phyloP scores from a whole-genome alignment of 257 asterid genomes.

The Solanum commersonii region DNA sequence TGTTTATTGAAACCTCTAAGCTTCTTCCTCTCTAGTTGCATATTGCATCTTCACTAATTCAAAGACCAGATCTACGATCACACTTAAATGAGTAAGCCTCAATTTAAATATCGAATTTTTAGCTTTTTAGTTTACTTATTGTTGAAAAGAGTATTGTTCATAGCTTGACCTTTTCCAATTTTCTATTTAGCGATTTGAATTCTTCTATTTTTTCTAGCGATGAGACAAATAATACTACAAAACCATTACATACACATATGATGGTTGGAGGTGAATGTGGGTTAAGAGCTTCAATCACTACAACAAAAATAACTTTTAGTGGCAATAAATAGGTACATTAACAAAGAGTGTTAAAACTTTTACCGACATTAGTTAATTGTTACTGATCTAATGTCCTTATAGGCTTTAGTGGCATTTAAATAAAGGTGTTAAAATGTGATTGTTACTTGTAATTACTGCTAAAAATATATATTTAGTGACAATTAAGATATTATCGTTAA shows the following conservation, averaged over 20 bases:
- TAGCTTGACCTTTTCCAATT: not conserved
- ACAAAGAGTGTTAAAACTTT: too few relatives aligned
- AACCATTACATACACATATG: not conserved
- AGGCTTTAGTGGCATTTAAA: not conserved
- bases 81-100: not conserved
- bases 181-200: too few relatives aligned
- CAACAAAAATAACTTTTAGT: not conserved
- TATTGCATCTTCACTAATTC: not conserved
- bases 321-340: too few relatives aligned
- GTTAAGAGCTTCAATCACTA: not conserved
- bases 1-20: constrained; percentile 20
- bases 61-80: not conserved
- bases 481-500: too few relatives aligned
- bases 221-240: not conserved
- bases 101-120: too few relatives aligned
- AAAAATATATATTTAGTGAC: too few relatives aligned
- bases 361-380: not conserved
- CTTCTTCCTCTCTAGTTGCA: not conserved
- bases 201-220: not conserved
- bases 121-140: too few relatives aligned
- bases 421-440: not conserved
- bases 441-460: too few relatives aligned
- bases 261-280: not conserved
- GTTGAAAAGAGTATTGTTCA: not conserved
- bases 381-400: too few relatives aligned